Conservation (phyloP, 176 grass and related monocot species). For the Elaeis guineensis region DNA sequence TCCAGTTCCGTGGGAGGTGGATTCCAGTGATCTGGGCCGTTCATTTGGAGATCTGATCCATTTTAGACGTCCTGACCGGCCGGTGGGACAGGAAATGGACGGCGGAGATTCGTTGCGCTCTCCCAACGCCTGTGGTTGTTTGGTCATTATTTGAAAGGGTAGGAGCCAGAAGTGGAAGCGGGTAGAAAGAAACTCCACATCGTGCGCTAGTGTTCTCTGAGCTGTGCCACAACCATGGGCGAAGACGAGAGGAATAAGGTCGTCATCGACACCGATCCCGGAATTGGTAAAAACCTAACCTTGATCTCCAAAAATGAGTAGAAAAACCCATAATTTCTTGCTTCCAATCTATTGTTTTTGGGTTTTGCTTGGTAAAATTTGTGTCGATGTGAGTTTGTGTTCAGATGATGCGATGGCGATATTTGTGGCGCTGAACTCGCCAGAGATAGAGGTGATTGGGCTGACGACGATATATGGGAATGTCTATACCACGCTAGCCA, state of each 20-base stretch:
- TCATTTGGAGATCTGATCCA: not conserved
- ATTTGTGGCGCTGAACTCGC: slow-evolving; percentile 82
- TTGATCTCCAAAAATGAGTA: too few relatives aligned
- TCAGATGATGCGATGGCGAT: slow-evolving; percentile 98
- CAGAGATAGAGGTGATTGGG: slow-evolving; percentile 78
- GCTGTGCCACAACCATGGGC: slow-evolving; percentile 3
- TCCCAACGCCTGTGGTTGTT: not conserved
- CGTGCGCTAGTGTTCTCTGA: too few relatives aligned
- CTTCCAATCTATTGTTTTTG: not conserved
- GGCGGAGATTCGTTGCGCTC: not conserved
- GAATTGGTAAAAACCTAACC: slow-evolving; percentile 35
- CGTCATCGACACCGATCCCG: slow-evolving; percentile 74
- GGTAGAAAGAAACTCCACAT: too few relatives aligned
- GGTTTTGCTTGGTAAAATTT: too few relatives aligned
- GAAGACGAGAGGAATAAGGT: slow-evolving; percentile 40
- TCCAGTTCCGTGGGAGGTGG: not conserved
- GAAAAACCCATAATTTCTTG: not conserved
- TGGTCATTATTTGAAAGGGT: not conserved
- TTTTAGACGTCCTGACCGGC: not conserved
- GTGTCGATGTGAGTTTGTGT: not conserved
- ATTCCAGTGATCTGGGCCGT: not conserved
- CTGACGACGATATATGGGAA: slow-evolving; percentile 90
- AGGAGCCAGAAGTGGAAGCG: too few relatives aligned
- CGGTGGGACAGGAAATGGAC: not conserved
- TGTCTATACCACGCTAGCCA: slow-evolving; percentile 78